Percentiles rank a stretch among this genome's conserved stretches.
Conservation (phyloP, 495 filamentous ascomycete genomes). For the Corynascus novoguineensis region DNA sequence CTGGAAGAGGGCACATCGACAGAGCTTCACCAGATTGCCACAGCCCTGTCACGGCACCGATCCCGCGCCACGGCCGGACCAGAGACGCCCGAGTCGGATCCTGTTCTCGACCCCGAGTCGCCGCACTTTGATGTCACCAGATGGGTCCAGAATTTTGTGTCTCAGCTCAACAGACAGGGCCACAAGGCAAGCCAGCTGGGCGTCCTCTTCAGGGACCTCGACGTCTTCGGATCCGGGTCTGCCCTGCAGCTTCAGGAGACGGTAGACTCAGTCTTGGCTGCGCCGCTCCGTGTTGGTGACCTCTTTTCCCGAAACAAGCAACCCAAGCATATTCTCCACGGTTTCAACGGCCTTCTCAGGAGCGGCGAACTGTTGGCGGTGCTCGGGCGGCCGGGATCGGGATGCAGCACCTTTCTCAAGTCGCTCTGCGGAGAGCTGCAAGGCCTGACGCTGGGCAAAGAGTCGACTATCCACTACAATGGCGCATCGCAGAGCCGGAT, state of each 20-base stretch:
- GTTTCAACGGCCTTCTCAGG: conserved; percentile 67
- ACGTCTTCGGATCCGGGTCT: conserved; percentile 50
- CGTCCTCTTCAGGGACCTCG: conserved; percentile 48
- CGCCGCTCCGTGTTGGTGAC: conserved; percentile 46
- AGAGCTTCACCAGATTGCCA: conserved; percentile 26
- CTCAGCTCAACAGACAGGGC: conserved; percentile 23
- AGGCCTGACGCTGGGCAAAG: conserved; percentile 41
- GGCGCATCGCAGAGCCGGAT: conserved; percentile 47
- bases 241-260: conserved; percentile 54
- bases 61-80: conserved; percentile 5
- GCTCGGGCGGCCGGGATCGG: conserved; percentile 62
- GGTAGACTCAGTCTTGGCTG: conserved; percentile 45
- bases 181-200: conserved; percentile 25
- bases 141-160: conserved; percentile 24
- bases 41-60: conserved; percentile 19
- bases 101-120: conserved; percentile 22
- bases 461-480: conserved; percentile 48
- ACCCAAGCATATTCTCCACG: conserved; percentile 55
- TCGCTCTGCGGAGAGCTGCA: conserved; percentile 63
- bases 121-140: conserved; percentile 21
- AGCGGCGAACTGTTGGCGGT: conserved; percentile 78
- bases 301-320: conserved; percentile 32
- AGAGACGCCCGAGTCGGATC: conserved; percentile 1
- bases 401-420: conserved; percentile 60
- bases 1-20: conserved; percentile 18